A percentile compares a stretch with the other conserved stretches of the same genome.
These are phyloP conservation scores for Alternaria metachromatica DNA, from an alignment of 2,329 filamentous ascomycete species.

Conservation along the genomic window DNA sequence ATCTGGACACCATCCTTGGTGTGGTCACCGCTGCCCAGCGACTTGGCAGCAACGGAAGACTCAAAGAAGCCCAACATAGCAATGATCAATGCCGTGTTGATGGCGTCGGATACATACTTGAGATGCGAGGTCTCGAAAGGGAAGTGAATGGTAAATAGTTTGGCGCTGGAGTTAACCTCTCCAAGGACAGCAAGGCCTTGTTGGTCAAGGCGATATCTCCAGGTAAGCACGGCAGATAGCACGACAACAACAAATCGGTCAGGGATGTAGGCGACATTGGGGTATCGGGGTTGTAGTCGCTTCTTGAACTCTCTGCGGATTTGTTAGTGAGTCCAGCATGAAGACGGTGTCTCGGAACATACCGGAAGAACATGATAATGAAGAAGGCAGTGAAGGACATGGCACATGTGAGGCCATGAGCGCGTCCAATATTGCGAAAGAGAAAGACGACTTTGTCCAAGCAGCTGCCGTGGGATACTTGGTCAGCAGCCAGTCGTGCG, in stretches of 20 bases:
- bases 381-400: slow-evolving; percentile 81
- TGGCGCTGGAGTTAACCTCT: slow-evolving; percentile 75
- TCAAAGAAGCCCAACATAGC: slow-evolving; percentile 98
- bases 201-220: slow-evolving; percentile 76
- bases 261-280: slow-evolving; percentile 83
- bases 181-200: slow-evolving; percentile 85
- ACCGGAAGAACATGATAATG: slow-evolving; percentile 91
- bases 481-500: slow-evolving; percentile 67
- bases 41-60: slow-evolving; percentile 94
- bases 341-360: slow-evolving; percentile 35
- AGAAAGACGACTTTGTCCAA: slow-evolving; percentile 87
- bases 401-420: slow-evolving; percentile 76
- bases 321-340: slow-evolving; percentile 15
- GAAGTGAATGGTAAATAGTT: slow-evolving; percentile 80
- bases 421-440: slow-evolving; percentile 66
- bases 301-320: slow-evolving; percentile 75
- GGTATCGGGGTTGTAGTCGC: slow-evolving; percentile 77
- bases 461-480: slow-evolving; percentile 83
- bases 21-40: slow-evolving; percentile 63
- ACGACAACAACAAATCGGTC: slow-evolving; percentile 92
- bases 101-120: slow-evolving; percentile 80
- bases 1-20: slow-evolving; percentile 74
- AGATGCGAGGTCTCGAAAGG: slow-evolving; percentile 80
- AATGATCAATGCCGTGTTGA: slow-evolving; percentile 92
- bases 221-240: slow-evolving; percentile 79